Percentiles rank a stretch among this genome's conserved stretches.
phyloP scores from a whole-genome alignment of 2,329 filamentous ascomycete genomes.

The Aureobasidium vineae region DNA sequence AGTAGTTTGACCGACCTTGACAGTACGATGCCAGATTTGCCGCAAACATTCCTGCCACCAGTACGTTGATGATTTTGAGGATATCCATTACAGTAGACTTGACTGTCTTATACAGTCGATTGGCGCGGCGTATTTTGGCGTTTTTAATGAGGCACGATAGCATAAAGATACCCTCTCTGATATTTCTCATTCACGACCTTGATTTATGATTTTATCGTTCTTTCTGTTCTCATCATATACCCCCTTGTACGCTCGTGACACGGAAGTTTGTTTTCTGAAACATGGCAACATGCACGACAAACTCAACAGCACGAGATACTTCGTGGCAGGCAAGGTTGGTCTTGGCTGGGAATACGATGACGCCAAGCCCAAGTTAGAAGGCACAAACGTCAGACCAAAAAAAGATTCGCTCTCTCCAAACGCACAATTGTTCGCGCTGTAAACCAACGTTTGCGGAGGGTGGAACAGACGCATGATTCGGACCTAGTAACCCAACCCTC shows the following conservation, averaged over 20 bases:
- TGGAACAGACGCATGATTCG: background rate
- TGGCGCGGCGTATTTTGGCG: background rate
- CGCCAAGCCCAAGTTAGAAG: constrained; percentile 14
- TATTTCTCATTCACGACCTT: background rate
- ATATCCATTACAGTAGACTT: background rate
- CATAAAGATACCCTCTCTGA: constrained; percentile 21
- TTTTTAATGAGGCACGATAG: constrained; percentile 18
- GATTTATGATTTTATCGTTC: background rate
- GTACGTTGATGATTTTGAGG: background rate
- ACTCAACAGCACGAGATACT: constrained; percentile 8
- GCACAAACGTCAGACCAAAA: constrained; percentile 7
- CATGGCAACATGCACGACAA: constrained; percentile 23
- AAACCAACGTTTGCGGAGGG: background rate
- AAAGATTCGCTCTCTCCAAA: background rate
- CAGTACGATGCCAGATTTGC: constrained; percentile 12
- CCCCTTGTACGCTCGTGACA: background rate
- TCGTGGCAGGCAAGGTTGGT: constrained; percentile 15
- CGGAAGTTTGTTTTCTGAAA: constrained; percentile 9
- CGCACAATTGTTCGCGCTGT: background rate
- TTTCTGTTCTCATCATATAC: background rate
- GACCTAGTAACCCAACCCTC: background rate
- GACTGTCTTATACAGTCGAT: background rate
- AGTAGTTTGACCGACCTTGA: constrained; percentile 18
- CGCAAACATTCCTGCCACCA: constrained; percentile 8
- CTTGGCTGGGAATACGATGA: constrained; percentile 10